Percentiles rank a stretch among this genome's conserved stretches.
phyloP scores from a whole-genome alignment of 768 basidiomycete species.

The Boletus speciosus region DNA sequence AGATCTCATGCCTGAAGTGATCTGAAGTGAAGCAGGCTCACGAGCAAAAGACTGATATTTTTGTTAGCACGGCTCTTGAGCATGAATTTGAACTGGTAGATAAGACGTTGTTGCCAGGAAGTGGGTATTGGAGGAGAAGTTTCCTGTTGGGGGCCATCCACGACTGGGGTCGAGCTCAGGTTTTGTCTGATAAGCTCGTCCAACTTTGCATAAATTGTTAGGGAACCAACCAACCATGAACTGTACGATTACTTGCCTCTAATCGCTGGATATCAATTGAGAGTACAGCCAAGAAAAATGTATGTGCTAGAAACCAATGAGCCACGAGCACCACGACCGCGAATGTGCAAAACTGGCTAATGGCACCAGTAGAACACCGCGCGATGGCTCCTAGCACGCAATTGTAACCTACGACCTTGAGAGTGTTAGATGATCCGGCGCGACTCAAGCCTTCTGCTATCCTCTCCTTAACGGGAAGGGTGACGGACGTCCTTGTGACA shows the following conservation, averaged over 20 bases:
- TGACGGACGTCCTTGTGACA: conserved; percentile 79
- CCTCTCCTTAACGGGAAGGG: conserved; percentile 84
- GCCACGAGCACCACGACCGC: conserved; percentile 92
- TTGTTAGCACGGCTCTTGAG: conserved; percentile 68
- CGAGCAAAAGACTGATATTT: conserved; percentile 78
- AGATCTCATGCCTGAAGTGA: neutral
- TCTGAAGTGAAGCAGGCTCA: conserved; percentile 31
- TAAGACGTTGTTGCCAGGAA: conserved; percentile 33
- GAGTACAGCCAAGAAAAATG: conserved; percentile 91
- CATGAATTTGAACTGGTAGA: conserved; percentile 35
- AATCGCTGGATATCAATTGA: conserved; percentile 95
- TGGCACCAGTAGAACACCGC: conserved; percentile 70
- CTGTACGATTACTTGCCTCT: conserved; percentile 48
- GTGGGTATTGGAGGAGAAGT: conserved; percentile 15
- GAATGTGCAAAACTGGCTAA: conserved; percentile 90
- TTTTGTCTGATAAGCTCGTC: conserved; percentile 83
- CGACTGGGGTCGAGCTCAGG: conserved; percentile 47
- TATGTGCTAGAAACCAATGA: conserved; percentile 96
- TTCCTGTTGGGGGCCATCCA: conserved; percentile 28
- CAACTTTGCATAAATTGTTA: conserved; percentile 44
- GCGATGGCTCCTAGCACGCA: conserved; percentile 73
- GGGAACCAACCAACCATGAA: neutral
- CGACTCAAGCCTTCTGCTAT: conserved; percentile 87
- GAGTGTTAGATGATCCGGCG: conserved; percentile 87
- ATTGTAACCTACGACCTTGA: conserved; percentile 89